A percentile compares a stretch with the other conserved stretches of the same genome.
Evolutionary conservation across 495 filamentous ascomycete species (phyloP).

Genomic region (Tuber borchii): DNA sequence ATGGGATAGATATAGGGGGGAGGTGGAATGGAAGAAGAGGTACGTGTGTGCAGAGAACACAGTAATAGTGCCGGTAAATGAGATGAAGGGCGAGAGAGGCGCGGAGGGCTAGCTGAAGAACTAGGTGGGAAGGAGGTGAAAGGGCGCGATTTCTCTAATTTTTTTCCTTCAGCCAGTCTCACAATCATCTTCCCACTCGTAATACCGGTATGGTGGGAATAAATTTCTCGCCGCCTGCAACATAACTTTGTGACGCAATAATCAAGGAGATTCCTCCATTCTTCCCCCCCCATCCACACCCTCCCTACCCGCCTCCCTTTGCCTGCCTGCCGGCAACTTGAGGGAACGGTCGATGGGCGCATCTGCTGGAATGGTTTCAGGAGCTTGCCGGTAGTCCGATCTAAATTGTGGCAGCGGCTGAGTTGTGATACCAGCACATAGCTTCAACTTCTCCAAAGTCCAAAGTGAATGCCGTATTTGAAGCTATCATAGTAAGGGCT

Average conservation of each 20-base stretch:
- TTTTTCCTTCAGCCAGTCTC: background rate
- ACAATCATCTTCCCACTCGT: background rate
- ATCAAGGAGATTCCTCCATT: background rate
- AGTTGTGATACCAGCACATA: background rate
- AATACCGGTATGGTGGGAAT: background rate
- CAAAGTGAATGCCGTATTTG: background rate
- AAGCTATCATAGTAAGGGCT: background rate
- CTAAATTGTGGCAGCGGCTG: background rate
- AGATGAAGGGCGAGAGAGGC: background rate
- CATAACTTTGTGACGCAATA: background rate
- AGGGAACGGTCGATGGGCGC: background rate
- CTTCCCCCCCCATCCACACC: background rate
- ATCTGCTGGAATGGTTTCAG: background rate
- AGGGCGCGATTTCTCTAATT: background rate
- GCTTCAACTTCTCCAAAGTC: background rate
- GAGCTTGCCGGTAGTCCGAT: background rate
- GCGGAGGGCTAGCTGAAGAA: background rate
- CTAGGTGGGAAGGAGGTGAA: background rate
- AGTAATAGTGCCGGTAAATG: background rate
- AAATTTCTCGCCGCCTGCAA: too few species aligned
- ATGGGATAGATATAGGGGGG: background rate
- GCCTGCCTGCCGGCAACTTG: background rate
- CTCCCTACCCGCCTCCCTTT: background rate
- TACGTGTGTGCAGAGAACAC: background rate
- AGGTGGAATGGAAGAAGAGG: slow-evolving; percentile 3